These are phyloP conservation scores for Cinnamomum chago DNA, from an alignment of 164 flowering plant species.

Conservation along the genomic window DNA sequence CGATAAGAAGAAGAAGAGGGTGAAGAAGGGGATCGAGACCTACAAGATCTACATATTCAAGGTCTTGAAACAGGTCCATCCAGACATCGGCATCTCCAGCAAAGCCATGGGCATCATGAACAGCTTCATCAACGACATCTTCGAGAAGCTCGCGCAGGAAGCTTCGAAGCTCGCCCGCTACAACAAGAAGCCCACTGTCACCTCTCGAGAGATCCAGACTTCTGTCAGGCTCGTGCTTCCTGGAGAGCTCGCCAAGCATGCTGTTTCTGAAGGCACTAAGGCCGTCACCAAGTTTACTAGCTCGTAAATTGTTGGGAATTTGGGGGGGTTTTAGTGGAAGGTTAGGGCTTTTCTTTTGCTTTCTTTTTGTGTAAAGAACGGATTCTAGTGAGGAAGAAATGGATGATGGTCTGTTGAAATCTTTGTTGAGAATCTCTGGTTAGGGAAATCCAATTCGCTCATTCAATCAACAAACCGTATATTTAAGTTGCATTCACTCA, in stretches of 20 bases:
- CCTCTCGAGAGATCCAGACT: slow-evolving; percentile 20
- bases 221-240: slow-evolving; percentile 17
- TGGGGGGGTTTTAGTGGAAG: not conserved
- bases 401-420: too few species aligned
- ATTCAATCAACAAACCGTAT: too few species aligned
- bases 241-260: slow-evolving; percentile 19
- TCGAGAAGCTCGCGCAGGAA: slow-evolving; percentile 23
- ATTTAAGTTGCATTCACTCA: too few species aligned
- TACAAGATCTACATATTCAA: slow-evolving; percentile 24
- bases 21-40: slow-evolving; percentile 14
- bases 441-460: too few species aligned
- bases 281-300: slow-evolving; percentile 22
- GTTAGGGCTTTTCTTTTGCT: not conserved
- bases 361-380: not conserved
- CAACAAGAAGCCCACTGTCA: slow-evolving; percentile 23
- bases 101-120: slow-evolving; percentile 26
- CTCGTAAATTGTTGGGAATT: slow-evolving; percentile 4
- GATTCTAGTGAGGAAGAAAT: too few species aligned
- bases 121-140: slow-evolving; percentile 19
- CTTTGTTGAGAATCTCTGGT: too few species aligned
- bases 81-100: slow-evolving; percentile 19
- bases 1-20: slow-evolving; percentile 15
- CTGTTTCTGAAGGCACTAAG: slow-evolving; percentile 20
- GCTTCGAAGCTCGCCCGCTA: slow-evolving; percentile 17
- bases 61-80: slow-evolving; percentile 23